Evolutionary conservation across 768 basidiomycete genomes (phyloP).

Genomic region (Amanita jacksonii): DNA sequence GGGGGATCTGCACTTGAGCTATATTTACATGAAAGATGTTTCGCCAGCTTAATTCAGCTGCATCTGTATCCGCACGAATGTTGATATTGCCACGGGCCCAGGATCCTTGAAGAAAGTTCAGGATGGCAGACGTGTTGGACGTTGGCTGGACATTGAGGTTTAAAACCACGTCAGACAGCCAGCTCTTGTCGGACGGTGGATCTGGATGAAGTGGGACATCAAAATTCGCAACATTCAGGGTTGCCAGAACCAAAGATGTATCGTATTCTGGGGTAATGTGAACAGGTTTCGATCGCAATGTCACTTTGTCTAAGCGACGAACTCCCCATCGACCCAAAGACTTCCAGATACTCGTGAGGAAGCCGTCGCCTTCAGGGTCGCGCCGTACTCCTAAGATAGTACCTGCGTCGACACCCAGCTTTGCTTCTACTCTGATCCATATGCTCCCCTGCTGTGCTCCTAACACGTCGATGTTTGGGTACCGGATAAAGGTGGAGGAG

Average conservation of each 20-base stretch:
- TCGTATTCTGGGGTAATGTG: constrained; percentile 36
- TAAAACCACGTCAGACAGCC: constrained; percentile 48
- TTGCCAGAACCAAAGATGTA: constrained; percentile 31
- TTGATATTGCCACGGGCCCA: constrained; percentile 47
- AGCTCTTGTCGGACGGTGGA: constrained; percentile 40
- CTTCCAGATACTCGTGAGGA: constrained; percentile 49
- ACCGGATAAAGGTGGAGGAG: constrained; percentile 43
- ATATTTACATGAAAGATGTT: constrained; percentile 28
- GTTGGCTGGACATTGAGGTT: constrained; percentile 46
- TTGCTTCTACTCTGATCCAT: constrained; percentile 47
- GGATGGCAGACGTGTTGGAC: constrained; percentile 35
- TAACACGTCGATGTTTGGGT: constrained; percentile 52
- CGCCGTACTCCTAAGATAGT: constrained; percentile 45
- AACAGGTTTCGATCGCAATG: constrained; percentile 45
- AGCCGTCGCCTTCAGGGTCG: constrained; percentile 30
- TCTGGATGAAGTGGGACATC: constrained; percentile 47
- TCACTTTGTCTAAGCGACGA: constrained; percentile 41
- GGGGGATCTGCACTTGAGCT: constrained; percentile 31
- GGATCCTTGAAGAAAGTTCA: constrained; percentile 43
- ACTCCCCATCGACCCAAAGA: constrained; percentile 62
- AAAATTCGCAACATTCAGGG: constrained; percentile 37
- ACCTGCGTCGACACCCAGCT: constrained; percentile 63
- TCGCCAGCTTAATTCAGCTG: constrained; percentile 42
- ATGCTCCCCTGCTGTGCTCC: constrained; percentile 47
- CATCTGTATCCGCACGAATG: constrained; percentile 32